phyloP scores from a whole-genome alignment of 495 filamentous ascomycete genomes.

The Penicillium desertorum region DNA sequence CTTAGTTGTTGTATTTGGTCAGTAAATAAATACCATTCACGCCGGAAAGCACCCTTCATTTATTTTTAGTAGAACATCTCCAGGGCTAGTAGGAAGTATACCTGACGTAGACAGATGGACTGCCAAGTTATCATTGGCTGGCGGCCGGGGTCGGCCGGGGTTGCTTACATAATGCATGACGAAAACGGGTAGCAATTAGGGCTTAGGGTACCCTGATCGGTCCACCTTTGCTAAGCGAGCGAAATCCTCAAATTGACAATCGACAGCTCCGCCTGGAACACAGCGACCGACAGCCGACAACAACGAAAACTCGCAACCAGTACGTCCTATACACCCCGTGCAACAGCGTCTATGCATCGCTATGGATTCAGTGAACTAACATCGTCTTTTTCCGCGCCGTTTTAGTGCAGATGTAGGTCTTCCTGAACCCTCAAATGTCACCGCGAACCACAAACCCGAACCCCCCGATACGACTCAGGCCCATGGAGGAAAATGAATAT shows the following conservation, averaged over 20 bases:
- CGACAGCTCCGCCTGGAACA: constrained; percentile 44
- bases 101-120: neutral
- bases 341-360: constrained; percentile 18
- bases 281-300: constrained; percentile 50
- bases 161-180: constrained; percentile 15
- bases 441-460: constrained; percentile 18
- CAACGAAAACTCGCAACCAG: constrained; percentile 60
- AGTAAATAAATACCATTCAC: neutral
- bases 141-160: neutral
- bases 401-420: constrained; percentile 77
- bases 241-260: constrained; percentile 47
- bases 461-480: constrained; percentile 12
- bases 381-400: constrained; percentile 41
- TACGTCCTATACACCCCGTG: constrained; percentile 42
- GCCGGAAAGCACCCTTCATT: neutral
- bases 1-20: neutral
- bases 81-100: neutral
- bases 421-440: constrained; percentile 24
- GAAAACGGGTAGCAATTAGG: constrained; percentile 32
- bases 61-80: neutral
- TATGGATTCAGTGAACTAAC: constrained; percentile 35
- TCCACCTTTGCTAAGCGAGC: constrained; percentile 50
- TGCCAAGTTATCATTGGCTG: constrained; percentile 4
- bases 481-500: constrained; percentile 13
- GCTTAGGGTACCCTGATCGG: constrained; percentile 38